Percentiles rank a stretch among this genome's conserved stretches.
Conservation (phyloP, 2,329 filamentous ascomycete genomes). For the Fusarium verticillioides region DNA sequence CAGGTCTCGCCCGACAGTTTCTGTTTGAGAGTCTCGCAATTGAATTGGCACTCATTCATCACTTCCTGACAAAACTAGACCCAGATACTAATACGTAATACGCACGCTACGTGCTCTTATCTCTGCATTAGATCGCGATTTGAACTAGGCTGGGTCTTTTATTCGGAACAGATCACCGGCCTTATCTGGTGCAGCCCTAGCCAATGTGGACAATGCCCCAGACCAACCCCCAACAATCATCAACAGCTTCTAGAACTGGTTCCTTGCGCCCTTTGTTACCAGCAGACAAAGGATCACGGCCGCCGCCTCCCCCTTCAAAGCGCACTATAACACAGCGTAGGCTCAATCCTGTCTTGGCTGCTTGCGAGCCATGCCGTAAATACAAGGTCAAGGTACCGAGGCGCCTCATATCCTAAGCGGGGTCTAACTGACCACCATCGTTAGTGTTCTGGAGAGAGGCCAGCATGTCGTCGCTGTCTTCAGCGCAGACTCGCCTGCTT, state of each 20-base stretch:
- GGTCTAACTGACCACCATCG: not conserved
- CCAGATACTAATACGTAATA: no score
- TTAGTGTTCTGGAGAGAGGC: conserved; percentile 44
- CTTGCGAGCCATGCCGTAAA: conserved; percentile 36
- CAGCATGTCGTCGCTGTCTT: conserved; percentile 39
- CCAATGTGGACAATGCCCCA: not conserved
- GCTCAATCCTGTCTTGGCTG: conserved; percentile 15
- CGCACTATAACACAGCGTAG: not conserved
- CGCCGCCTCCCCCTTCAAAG: not conserved
- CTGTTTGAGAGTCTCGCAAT: not conserved
- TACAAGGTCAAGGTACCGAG: conserved; percentile 33
- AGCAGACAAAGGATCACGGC: not conserved
- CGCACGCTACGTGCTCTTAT: no score
- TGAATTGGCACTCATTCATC: not conserved
- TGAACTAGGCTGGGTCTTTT: not conserved
- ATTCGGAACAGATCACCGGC: no score
- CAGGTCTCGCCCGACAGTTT: not conserved
- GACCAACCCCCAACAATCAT: not conserved
- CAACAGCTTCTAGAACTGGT: not conserved
- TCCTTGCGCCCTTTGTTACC: conserved; percentile 3
- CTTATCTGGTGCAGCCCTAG: no score
- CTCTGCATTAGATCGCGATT: not conserved
- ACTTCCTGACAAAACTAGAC: no score
- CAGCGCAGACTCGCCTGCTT: conserved; percentile 21
- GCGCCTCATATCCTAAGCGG: not conserved